Percentiles rank a stretch among this genome's conserved stretches.
Conservation (phyloP, 2,329 filamentous ascomycete species). For the Fusarium kyushuense region DNA sequence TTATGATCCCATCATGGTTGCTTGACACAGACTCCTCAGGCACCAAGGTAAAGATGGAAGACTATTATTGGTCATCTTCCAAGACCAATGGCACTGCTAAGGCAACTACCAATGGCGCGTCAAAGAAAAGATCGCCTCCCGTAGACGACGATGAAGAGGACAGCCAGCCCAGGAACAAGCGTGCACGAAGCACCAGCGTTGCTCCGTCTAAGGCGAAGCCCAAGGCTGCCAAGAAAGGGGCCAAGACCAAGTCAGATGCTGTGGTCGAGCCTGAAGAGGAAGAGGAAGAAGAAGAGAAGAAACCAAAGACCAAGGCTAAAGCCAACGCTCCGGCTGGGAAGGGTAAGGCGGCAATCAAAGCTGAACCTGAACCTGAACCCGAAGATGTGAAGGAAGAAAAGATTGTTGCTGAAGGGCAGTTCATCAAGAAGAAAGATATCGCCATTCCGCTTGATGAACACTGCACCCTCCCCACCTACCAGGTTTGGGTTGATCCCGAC, state of each 20-base stretch:
- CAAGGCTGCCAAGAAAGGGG: constrained; percentile 40
- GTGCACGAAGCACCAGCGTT: constrained; percentile 2
- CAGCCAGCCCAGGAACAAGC: constrained; percentile 40
- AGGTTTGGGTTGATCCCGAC: constrained; percentile 74
- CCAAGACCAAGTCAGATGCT: constrained; percentile 32
- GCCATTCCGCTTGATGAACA: constrained; percentile 65
- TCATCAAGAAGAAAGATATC: constrained; percentile 60
- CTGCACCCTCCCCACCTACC: constrained; percentile 53
- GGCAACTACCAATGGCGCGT: constrained; percentile 32
- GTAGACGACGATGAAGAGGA: constrained; percentile 44
- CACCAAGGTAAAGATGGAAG: constrained; percentile 42
- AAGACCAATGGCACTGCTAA: constrained; percentile 43
- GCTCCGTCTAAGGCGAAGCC: background rate
- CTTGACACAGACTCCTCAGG: constrained; percentile 60
- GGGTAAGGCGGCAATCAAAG: constrained; percentile 43
- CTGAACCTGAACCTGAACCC: constrained; percentile 26
- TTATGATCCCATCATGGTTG: constrained; percentile 74
- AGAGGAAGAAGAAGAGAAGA: constrained; percentile 38
- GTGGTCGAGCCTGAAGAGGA: constrained; percentile 49
- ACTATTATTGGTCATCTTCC: constrained; percentile 48
- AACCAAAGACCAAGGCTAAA: constrained; percentile 41
- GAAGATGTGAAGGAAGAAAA: constrained; percentile 51
- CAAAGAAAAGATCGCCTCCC: constrained; percentile 48
- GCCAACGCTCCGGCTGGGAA: constrained; percentile 37
- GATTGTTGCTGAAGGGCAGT: constrained; percentile 57